Evolutionary conservation across 1,139 yeast species (phyloP).

Genomic region (Ogataea hybrid): DNA sequence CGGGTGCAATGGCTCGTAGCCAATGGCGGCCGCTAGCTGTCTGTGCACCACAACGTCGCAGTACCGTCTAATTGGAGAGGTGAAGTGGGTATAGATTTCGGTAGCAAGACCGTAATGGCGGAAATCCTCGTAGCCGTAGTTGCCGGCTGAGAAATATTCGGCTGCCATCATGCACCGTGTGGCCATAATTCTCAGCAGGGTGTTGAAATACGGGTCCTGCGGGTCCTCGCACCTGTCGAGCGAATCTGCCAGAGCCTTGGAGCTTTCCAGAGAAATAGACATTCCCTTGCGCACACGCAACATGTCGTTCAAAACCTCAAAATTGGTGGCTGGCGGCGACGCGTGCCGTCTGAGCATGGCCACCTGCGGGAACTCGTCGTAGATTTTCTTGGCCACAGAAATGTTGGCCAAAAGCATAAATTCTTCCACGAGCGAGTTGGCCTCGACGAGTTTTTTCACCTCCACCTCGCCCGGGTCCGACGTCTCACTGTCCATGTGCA

Average conservation of each 20-base stretch:
- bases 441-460: conserved; percentile 80
- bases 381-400: conserved; percentile 89
- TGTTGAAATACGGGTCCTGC: conserved; percentile 86
- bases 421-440: conserved; percentile 96
- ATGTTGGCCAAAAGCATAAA: conserved; percentile 98
- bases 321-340: conserved; percentile 92
- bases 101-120: conserved; percentile 97
- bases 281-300: conserved; percentile 80
- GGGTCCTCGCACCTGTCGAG: conserved; percentile 84
- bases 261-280: conserved; percentile 76
- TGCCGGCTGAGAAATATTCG: conserved; percentile 94
- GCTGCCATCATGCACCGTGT: conserved; percentile 99
- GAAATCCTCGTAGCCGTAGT: conserved; percentile 88
- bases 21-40: conserved; percentile 96
- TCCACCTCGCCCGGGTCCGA: conserved; percentile 97
- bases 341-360: conserved; percentile 98
- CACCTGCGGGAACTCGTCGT: conserved; percentile 92
- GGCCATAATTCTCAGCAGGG: conserved; percentile 92
- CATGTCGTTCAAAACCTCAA: conserved; percentile 87
- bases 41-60: conserved; percentile 98
- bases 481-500: conserved; percentile 95
- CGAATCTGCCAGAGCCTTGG: conserved; percentile 92
- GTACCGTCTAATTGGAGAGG: conserved; percentile 97
- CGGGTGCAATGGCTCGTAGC: conserved; percentile 79
- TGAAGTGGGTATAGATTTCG: conserved; percentile 96